phyloP scores from a whole-genome alignment of 2,329 filamentous ascomycete genomes.

The Xylariaceae sp. region DNA sequence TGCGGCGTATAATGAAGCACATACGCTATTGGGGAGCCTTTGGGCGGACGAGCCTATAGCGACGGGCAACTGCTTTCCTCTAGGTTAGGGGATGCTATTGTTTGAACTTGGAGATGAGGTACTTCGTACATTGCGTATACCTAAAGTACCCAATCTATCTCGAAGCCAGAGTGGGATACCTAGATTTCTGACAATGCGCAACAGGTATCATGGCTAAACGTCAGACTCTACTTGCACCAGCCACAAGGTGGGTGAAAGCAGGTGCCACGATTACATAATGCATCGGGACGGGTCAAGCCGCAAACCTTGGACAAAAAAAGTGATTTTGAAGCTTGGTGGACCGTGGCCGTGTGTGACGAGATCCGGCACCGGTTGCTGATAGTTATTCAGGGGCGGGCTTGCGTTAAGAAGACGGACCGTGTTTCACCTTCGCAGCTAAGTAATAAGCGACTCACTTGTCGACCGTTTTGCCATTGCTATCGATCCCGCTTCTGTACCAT shows the following conservation, averaged over 20 bases:
- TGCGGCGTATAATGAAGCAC: slow-evolving; percentile 6
- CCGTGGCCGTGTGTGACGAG: neutral
- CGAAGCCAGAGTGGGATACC: neutral
- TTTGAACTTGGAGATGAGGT: neutral
- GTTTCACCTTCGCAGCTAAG: too few species aligned
- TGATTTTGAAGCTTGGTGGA: too few species aligned
- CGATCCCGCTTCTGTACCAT: too few species aligned
- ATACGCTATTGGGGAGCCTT: slow-evolving; percentile 7
- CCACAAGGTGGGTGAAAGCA: neutral
- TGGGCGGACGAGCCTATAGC: slow-evolving; percentile 9
- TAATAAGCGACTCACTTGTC: too few species aligned
- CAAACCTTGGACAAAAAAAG: neutral
- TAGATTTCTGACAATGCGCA: neutral
- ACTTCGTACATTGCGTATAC: neutral
- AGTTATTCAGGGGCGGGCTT: too few species aligned
- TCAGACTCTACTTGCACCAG: neutral
- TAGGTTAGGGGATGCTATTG: neutral
- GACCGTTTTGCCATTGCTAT: too few species aligned
- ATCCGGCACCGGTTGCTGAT: too few species aligned
- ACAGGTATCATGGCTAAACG: neutral
- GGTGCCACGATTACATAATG: neutral
- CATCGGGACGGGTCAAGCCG: neutral
- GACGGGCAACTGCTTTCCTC: neutral
- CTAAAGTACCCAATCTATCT: neutral
- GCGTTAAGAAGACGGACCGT: too few species aligned